Base-by-base conservation (phyloP, 2,329 filamentous ascomycete genomes). In the Aspergillus sp. region DNA sequence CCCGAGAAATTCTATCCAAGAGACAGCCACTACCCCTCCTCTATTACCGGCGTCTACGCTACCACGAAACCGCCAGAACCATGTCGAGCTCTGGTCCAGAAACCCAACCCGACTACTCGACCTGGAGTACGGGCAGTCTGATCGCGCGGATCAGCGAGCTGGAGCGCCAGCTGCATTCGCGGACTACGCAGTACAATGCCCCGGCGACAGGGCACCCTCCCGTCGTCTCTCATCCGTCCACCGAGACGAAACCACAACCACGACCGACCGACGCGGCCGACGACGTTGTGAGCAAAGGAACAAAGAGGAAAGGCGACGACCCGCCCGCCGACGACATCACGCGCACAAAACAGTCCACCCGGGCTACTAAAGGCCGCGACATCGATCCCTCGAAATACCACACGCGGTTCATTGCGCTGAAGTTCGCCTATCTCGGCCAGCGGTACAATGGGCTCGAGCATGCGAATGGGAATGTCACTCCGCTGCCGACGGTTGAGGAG, bases 391-490 rank as follows among this genome's bases (percentile, higher is more conserved):
- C 77, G 10, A 82, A 78, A 52, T 94, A 95, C 58, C 73, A 75
- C 22, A 93, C 86, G 1, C 77, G 91, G 29, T 77, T 81, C 39
- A 82, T 98, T 42, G 91, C 89, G 5, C 67, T 98, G 37, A 96
- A 95, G 59, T 78, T 98, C 41, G 88, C 91, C 24, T 98, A 98
- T 57, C 66, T 96, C 22, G 91, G 91, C 29, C 83, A 85, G 55
- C 74, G 76, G 34, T 98, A 96, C 60, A 89, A 91, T 59, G 91
- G 91, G 1, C 93, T 86, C 57, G 91, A 98, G 65, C 84, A 89
- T 59, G 80, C 89, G 52, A 71, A 73, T 38, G 77, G 77, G 44
- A 81, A 82, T 39, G 64, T 58, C 1, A 81, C 77, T 4, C 75
- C 75, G 3, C 58, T 84, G 41, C 79, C 89, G 4, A 88, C 86